Conservation (phyloP, 164 flowering plant genomes). For the Aristolochia californica region DNA sequence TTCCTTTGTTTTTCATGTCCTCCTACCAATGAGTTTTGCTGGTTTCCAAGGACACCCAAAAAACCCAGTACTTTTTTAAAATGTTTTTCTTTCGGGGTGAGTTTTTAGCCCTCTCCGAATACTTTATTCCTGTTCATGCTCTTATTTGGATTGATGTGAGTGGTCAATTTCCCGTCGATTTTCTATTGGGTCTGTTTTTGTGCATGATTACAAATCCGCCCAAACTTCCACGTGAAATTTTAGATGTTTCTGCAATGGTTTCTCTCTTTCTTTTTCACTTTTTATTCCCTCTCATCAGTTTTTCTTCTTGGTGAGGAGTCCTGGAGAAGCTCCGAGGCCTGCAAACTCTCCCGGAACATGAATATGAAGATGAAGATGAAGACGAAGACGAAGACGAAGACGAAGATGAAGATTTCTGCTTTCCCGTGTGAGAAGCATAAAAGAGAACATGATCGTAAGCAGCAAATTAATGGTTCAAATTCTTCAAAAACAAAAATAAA, state of each 20-base stretch:
- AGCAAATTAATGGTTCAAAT: too few relatives aligned
- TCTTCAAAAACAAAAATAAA: too few relatives aligned
- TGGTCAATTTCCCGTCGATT: slow-evolving; percentile 1
- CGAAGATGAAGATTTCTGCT: too few relatives aligned
- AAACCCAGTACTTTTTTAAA: not conserved
- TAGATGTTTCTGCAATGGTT: not conserved
- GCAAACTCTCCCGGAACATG: not conserved
- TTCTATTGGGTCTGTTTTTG: not conserved
- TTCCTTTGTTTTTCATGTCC: not conserved
- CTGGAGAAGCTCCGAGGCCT: not conserved
- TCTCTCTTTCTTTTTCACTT: not conserved
- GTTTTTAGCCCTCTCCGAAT: not conserved
- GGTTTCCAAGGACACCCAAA: not conserved
- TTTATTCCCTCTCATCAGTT: not conserved
- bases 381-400: too few relatives aligned
- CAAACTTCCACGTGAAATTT: slow-evolving; percentile 6
- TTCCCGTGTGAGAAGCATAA: too few relatives aligned
- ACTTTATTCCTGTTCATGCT: not conserved
- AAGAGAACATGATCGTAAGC: too few relatives aligned
- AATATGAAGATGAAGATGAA: too few relatives aligned
- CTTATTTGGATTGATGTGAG: slow-evolving; percentile 5
- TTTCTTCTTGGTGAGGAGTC: not conserved
- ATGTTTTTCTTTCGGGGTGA: too few relatives aligned
- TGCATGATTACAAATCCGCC: not conserved
- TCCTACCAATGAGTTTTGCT: too few relatives aligned